These are phyloP conservation scores for Hanseniaspora gamundiae DNA, from an alignment of 1,139 yeast species.

Conservation along the genomic window DNA sequence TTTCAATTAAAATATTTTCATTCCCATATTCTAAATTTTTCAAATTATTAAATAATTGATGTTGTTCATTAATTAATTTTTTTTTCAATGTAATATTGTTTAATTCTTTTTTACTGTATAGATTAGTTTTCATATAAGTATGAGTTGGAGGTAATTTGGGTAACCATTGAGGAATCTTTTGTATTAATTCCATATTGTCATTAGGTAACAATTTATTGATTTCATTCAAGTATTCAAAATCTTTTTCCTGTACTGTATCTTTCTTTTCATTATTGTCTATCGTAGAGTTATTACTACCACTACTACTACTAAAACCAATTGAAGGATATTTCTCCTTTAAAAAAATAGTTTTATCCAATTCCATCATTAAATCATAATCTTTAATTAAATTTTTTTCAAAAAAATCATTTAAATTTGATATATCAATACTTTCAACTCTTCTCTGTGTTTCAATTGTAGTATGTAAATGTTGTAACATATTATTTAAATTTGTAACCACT, in stretches of 20 bases:
- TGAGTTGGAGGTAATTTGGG: slow-evolving; percentile 1
- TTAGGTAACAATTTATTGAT: not conserved
- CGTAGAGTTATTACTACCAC: not conserved
- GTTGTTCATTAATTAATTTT: not conserved
- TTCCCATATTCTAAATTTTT: not conserved
- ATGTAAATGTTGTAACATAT: not conserved
- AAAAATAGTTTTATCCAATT: not conserved
- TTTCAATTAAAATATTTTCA: not conserved
- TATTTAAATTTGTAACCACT: not conserved
- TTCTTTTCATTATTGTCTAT: not conserved
- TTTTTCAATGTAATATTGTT: not conserved
- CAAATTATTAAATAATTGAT: not conserved
- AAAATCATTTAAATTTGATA: not conserved
- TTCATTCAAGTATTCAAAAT: not conserved
- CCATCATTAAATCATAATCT: not conserved
- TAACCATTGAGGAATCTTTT: not conserved
- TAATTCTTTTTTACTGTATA: not conserved
- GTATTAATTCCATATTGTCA: not conserved
- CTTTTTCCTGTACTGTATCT: not conserved
- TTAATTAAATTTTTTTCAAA: not conserved
- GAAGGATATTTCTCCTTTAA: not conserved
- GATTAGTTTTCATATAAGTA: not conserved
- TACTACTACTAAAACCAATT: not conserved
- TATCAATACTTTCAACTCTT: not conserved
- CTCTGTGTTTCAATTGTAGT: not conserved